Conservation (phyloP, 192 early-diverging fungal species). For the Obelidium mucronatum region DNA sequence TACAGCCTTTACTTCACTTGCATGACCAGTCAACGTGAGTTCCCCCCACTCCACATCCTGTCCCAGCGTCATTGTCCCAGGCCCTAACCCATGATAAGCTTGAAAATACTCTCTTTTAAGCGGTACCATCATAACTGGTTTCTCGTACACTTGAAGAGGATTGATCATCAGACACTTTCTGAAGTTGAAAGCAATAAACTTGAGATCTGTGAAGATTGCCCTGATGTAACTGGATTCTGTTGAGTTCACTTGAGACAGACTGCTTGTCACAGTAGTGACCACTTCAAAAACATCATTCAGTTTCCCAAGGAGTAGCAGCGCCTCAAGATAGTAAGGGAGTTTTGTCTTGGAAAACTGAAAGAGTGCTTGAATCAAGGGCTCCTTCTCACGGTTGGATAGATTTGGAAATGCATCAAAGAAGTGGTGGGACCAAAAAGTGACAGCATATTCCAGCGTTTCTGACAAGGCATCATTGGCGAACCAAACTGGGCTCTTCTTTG, state of each 20-base stretch:
- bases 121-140: background rate
- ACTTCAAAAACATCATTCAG: background rate
- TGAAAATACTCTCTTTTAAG: background rate
- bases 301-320: background rate
- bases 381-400: background rate
- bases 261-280: background rate
- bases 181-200: background rate
- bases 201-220: background rate
- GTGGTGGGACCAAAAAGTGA: slow-evolving; percentile 10
- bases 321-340: background rate
- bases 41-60: background rate
- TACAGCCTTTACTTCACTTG: slow-evolving; percentile 8
- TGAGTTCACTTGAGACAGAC: background rate
- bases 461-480: too few relatives aligned
- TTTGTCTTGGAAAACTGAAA: slow-evolving; percentile 1
- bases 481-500: too few relatives aligned
- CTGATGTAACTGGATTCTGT: too few relatives aligned
- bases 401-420: background rate
- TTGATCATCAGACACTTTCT: background rate
- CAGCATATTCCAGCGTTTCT: slow-evolving; percentile 3
- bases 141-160: background rate
- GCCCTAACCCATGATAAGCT: background rate
- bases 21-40: slow-evolving; percentile 14
- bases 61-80: background rate
- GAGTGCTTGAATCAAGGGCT: background rate